phyloP scores from a whole-genome alignment of 352 stramenopile genomes.

The Pelagophyceae sp. region DNA sequence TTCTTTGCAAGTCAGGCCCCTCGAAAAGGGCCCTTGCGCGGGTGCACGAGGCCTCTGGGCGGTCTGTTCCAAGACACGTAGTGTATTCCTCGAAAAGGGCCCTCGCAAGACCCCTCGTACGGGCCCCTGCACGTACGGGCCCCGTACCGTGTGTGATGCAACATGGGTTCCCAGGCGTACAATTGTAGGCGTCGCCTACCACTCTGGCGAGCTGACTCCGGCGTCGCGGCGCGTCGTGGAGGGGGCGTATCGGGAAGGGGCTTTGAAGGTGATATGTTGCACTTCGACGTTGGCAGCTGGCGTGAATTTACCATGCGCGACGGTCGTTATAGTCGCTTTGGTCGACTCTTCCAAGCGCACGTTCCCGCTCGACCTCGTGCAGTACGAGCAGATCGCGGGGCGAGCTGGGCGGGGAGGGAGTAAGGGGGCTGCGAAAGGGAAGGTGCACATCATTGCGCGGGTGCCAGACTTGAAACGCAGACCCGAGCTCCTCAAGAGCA shows the following conservation, averaged over 20 bases:
- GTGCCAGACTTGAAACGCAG: not conserved
- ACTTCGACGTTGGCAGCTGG: constrained; percentile 44
- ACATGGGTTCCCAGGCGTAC: too few species aligned
- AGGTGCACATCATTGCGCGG: not conserved
- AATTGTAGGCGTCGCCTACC: constrained; percentile 32
- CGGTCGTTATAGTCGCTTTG: constrained; percentile 34
- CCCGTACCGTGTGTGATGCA: too few species aligned
- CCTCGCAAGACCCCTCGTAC: too few species aligned
- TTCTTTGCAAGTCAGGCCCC: too few species aligned
- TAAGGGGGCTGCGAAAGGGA: not conserved
- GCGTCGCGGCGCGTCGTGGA: constrained; percentile 37
- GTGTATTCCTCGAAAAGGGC: too few species aligned
- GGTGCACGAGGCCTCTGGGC: too few species aligned
- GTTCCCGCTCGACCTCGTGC: not conserved
- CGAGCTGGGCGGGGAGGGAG: not conserved
- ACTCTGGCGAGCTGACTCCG: constrained; percentile 30
- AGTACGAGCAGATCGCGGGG: not conserved
- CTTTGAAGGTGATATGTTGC: constrained; percentile 32
- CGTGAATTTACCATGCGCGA: constrained; percentile 42
- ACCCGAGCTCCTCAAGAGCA: too few species aligned
- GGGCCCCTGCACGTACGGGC: too few species aligned
- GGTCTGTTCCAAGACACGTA: too few species aligned
- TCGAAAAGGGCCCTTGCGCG: too few species aligned
- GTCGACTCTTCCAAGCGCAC: not conserved
- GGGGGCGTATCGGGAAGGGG: constrained; percentile 29